These are phyloP conservation scores for Eremomyces bilateralis DNA, from an alignment of 495 filamentous ascomycete genomes.

Conservation along the genomic window DNA sequence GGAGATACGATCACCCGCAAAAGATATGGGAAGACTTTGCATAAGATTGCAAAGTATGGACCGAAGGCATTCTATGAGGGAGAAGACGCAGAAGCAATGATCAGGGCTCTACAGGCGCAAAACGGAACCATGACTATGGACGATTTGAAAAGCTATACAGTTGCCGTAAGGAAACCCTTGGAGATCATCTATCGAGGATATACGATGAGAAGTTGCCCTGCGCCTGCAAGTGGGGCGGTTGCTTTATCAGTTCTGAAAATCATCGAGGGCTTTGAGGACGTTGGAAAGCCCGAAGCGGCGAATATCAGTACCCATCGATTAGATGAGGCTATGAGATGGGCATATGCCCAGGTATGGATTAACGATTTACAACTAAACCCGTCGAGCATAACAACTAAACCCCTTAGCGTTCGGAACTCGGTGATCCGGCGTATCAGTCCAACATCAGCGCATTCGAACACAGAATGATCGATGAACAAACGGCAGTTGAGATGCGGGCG, in stretches of 20 bases:
- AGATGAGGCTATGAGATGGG: conserved; percentile 72
- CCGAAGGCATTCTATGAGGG: conserved; percentile 60
- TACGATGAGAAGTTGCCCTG: conserved; percentile 41
- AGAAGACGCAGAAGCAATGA: conserved; percentile 46
- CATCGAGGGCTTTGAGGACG: conserved; percentile 43
- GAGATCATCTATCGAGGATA: conserved; percentile 51
- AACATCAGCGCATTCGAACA: conserved; percentile 40
- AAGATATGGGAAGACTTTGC: conserved; percentile 57
- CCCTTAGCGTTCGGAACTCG: conserved; percentile 36
- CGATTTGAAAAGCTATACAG: conserved; percentile 49
- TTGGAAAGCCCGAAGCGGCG: conserved; percentile 29
- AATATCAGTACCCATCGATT: conserved; percentile 57
- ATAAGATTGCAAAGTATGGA: conserved; percentile 47
- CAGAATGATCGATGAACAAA: conserved; percentile 38
- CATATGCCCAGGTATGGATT: conserved; percentile 43
- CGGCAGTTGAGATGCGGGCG: conserved; percentile 32
- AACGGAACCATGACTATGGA: conserved; percentile 70
- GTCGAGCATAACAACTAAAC: no score
- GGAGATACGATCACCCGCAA: conserved; percentile 59
- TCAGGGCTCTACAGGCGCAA: conserved; percentile 34
- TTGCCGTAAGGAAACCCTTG: conserved; percentile 35
- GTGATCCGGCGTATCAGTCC: conserved; percentile 53
- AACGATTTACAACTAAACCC: no score
- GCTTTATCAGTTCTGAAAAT: conserved; percentile 55
- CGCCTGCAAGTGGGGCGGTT: conserved; percentile 55